These are phyloP conservation scores for Aspergillus sparsus DNA, from an alignment of 495 filamentous ascomycete species.

Conservation along the genomic window DNA sequence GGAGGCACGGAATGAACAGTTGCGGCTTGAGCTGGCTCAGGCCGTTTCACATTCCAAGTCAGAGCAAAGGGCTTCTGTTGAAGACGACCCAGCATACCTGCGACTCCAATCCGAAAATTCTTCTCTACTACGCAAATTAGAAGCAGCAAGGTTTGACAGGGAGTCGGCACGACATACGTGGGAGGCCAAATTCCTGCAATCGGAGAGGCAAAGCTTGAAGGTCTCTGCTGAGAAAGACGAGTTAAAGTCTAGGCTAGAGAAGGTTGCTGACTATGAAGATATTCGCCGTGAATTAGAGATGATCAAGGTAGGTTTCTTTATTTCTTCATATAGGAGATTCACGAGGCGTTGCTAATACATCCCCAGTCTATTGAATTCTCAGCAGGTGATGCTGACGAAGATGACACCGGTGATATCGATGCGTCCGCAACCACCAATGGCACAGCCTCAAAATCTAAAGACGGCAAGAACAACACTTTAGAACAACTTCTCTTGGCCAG, in stretches of 20 bases:
- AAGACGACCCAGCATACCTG: conserved; percentile 87
- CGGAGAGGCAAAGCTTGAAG: conserved; percentile 45
- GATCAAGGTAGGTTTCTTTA: conserved; percentile 60
- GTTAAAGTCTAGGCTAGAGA: conserved; percentile 76
- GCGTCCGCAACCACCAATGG: conserved; percentile 49
- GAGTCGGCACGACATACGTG: conserved; percentile 73
- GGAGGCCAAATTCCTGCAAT: conserved; percentile 64
- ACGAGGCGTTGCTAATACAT: background rate
- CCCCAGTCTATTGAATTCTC: conserved; percentile 87
- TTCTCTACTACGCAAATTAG: conserved; percentile 80
- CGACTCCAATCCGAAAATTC: conserved; percentile 90
- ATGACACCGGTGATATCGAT: conserved; percentile 51
- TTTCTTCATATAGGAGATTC: background rate
- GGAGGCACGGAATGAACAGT: conserved; percentile 90
- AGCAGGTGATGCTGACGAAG: conserved; percentile 70
- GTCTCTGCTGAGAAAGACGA: conserved; percentile 72
- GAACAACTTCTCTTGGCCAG: conserved; percentile 89
- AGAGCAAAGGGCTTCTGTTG: conserved; percentile 56
- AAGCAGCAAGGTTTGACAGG: conserved; percentile 76
- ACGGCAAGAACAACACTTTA: conserved; percentile 63
- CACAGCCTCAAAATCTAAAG: conserved; percentile 56
- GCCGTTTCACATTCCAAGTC: conserved; percentile 71
- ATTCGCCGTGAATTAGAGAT: conserved; percentile 95
- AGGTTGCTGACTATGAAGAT: conserved; percentile 93
- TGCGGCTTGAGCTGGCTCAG: conserved; percentile 87